phyloP scores from a whole-genome alignment of 78 protist species.

The Dictyostelium discoideum region dicty_2.7 NC_007091.3:3125501-3126000 shows the following conservation, averaged over 20 bases:
- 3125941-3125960: background rate
- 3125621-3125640: background rate
- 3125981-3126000: background rate
- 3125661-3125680: background rate
- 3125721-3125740: background rate
- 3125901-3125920: background rate
- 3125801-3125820: background rate
- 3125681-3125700: background rate
- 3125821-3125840: background rate
- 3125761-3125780: background rate
- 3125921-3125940: background rate
- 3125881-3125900: background rate
- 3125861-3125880: background rate
- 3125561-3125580: background rate
- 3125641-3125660: background rate
- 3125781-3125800: constrained; percentile 1
- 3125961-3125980: background rate
- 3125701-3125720: background rate
- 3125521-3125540: background rate
- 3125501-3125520: background rate
- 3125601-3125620: too few relatives aligned
- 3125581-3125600: too few relatives aligned
- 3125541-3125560: background rate
- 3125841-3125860: too few relatives aligned
- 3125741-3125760: background rate